A percentile compares a stretch with the other conserved stretches of the same genome.
These are phyloP conservation scores for Juncus inflexus DNA, from an alignment of 176 grass and related monocot genomes.

Conservation along the genomic window DNA sequence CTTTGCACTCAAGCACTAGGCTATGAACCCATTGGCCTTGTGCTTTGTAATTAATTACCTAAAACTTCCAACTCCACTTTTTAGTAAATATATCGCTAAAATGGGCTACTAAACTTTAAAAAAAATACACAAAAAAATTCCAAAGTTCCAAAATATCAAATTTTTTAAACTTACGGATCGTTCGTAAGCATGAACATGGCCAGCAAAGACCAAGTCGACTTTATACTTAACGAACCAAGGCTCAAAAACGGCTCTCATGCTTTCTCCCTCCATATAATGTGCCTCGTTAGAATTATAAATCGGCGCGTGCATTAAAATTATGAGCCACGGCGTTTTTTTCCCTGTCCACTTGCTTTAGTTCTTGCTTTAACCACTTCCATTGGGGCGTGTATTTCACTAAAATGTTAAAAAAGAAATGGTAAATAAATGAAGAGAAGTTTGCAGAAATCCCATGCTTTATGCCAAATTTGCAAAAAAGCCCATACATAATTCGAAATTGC, in stretches of 20 bases:
- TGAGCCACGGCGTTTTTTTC: constrained; percentile 99
- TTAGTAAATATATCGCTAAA: no score
- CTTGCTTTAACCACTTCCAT: constrained; percentile 65
- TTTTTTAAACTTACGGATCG: constrained; percentile 47
- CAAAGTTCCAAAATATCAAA: no score
- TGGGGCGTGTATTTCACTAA: constrained; percentile 97
- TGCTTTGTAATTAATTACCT: no score
- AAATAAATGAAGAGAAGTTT: constrained; percentile 9
- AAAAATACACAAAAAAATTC: no score
- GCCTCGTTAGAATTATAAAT: constrained; percentile 86
- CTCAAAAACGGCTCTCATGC: constrained; percentile 78
- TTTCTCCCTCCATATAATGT: constrained; percentile 96
- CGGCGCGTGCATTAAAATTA: constrained; percentile 88
- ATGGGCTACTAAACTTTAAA: no score
- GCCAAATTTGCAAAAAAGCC: no score
- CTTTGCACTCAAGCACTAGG: no score
- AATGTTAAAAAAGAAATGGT: constrained; percentile 29
- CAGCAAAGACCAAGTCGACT: constrained; percentile 86
- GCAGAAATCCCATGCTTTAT: no score
- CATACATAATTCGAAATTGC: no score
- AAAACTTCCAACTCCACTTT: no score
- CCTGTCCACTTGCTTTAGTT: constrained; percentile 69
- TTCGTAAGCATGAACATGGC: constrained; percentile 96
- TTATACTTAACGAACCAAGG: constrained; percentile 87
- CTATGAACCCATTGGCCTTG: no score